These are phyloP conservation scores for Pseudogymnoascus sp. DNA, from an alignment of 2,329 filamentous ascomycete genomes.

Conservation along the genomic window DNA sequence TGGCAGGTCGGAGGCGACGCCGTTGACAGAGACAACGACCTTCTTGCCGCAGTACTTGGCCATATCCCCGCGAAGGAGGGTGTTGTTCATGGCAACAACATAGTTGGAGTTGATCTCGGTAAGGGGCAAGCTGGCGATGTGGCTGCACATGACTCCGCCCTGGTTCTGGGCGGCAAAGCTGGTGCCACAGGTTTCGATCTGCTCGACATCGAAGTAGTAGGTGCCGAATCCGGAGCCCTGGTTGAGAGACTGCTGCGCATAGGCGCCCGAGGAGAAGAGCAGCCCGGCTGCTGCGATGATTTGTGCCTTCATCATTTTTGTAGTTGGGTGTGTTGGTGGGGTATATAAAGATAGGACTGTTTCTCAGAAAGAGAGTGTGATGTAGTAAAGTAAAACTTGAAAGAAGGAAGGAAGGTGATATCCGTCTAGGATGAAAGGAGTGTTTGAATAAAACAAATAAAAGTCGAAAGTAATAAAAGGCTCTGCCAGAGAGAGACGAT, in stretches of 20 bases:
- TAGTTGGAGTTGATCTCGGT: conserved; percentile 1
- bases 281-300: neutral
- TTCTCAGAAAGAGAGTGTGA: neutral
- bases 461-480: neutral
- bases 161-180: neutral
- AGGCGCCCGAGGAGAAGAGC: neutral
- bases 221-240: neutral
- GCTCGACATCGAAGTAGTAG: neutral
- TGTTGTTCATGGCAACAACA: conserved; percentile 5
- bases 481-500: neutral
- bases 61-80: neutral
- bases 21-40: neutral
- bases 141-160: conserved; percentile 1
- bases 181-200: neutral
- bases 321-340: neutral
- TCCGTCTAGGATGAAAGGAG: neutral
- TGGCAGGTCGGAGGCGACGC: neutral
- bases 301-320: conserved; percentile 1
- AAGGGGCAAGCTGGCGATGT: neutral
- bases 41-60: neutral
- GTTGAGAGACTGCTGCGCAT: neutral
- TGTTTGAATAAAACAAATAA: neutral
- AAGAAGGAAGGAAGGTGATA: neutral
- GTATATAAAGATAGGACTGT: neutral
- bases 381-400: neutral